Base-by-base conservation (phyloP, 768 basidiomycete species). In the Omphalotus guepiniiformis region DNA sequence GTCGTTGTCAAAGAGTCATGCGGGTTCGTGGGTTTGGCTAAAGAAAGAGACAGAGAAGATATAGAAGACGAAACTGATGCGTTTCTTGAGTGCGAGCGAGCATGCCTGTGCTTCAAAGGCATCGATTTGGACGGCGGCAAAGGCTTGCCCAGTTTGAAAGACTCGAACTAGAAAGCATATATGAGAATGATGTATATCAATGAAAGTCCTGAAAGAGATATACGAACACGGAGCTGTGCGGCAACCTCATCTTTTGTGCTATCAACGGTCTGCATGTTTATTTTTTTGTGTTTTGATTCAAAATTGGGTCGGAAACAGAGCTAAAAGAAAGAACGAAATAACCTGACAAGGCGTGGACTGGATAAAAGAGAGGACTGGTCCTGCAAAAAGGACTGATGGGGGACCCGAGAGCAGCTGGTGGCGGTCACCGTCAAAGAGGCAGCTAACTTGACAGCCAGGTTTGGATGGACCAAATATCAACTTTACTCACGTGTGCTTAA, bases 41-140 rank as follows among this genome's bases (percentile, higher is more conserved):
- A 50, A 53, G 76, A 73, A 57, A 73, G 62, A 55, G 76, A 70
- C 40, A 64, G 53, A 36, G 66, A 61, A 49, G 70, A 72, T 34
- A 70, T 57, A 49, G 73, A 72, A 56, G 68, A 68, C 38, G 76
- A 76, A 39, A 81, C 61, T 34, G 83, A 83, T 41, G 64, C 63
- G 63, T 81, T 86, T 57, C 86, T 83, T 51, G 88, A 90, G 62
- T 83, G 83, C 38, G 84, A 83, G 58, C 82, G 83, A 53, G 65
- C 66, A 66, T 84, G 86, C 40, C 73, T 72, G 53, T 73, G 75
- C 49, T 58, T 73, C 51, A 55, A 68, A 50, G 55, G 64, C 52
- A 44, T 66, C 47, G 56, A 63, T 21, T 34, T 45, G 56, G 53
- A 64, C 57, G 54, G 68, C 65, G 30, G 72, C 60, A 59, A 69